These are phyloP conservation scores for Martiniozyma asiatica DNA, from an alignment of 1,139 yeast genomes.

Conservation along the genomic window DNA sequence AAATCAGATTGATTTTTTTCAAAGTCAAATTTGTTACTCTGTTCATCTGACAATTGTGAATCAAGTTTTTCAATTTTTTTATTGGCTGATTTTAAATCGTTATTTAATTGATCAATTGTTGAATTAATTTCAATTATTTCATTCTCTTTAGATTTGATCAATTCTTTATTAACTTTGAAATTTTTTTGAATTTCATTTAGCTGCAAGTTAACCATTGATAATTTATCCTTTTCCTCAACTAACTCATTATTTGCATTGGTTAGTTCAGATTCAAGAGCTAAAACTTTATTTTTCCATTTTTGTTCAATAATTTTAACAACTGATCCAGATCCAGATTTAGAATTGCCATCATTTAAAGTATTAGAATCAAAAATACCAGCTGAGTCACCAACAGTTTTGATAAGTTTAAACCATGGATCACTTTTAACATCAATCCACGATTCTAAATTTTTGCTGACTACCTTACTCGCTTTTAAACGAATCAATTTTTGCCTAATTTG, in stretches of 20 bases:
- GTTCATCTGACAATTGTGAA: too few species aligned
- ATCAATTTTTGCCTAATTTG: conserved; percentile 38
- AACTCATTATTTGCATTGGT: too few species aligned
- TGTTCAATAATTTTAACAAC: too few species aligned
- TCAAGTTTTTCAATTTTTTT: too few species aligned
- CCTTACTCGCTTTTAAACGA: conserved; percentile 59
- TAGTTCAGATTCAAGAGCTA: too few species aligned
- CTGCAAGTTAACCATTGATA: neutral
- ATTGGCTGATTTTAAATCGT: conserved; percentile 14
- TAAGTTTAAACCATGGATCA: conserved; percentile 76
- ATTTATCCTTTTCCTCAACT: neutral
- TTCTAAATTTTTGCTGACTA: conserved; percentile 52
- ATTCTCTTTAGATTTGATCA: conserved; percentile 33
- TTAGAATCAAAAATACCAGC: too few species aligned
- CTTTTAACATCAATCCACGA: conserved; percentile 39
- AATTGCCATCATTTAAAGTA: conserved; percentile 36
- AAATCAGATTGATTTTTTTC: too few species aligned
- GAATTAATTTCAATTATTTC: conserved; percentile 28
- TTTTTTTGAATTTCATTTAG: conserved; percentile 16
- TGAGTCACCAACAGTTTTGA: conserved; percentile 17
- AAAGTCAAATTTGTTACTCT: too few species aligned
- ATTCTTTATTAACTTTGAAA: conserved; percentile 27
- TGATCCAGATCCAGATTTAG: too few species aligned
- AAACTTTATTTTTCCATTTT: too few species aligned
- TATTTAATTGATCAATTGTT: conserved; percentile 29